Conservation (phyloP, 495 filamentous ascomycete genomes). For the Polyplosphaeria fusca region DNA sequence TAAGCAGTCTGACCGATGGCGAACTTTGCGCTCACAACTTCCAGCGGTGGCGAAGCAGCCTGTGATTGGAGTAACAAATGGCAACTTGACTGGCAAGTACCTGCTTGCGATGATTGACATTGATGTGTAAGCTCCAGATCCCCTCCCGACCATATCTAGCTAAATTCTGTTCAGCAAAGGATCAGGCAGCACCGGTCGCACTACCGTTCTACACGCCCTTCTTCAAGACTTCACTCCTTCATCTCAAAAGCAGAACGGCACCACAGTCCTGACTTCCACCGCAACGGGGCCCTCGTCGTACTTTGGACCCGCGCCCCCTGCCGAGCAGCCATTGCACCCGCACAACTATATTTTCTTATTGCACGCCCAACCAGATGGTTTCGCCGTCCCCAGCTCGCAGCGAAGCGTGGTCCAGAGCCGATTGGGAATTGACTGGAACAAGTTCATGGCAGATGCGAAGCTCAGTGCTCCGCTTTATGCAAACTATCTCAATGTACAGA, state of each 20-base stretch:
- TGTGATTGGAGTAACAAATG: conserved; percentile 43
- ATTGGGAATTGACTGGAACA: conserved; percentile 44
- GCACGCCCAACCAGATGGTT: conserved; percentile 44
- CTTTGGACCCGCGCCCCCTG: conserved; percentile 44
- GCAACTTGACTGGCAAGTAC: conserved; percentile 43
- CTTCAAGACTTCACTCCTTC: conserved; percentile 47
- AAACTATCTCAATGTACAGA: conserved; percentile 43
- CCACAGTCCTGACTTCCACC: conserved; percentile 41
- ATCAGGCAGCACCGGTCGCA: conserved; percentile 17
- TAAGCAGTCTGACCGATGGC: conserved; percentile 5
- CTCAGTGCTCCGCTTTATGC: conserved; percentile 43
- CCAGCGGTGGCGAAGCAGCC: conserved; percentile 42
- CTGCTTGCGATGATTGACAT: conserved; percentile 46
- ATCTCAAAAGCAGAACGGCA: conserved; percentile 35
- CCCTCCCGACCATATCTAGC: background rate
- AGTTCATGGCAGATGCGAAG: conserved; percentile 43
- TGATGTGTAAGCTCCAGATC: background rate
- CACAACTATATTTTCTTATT: conserved; percentile 49
- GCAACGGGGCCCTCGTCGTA: conserved; percentile 44
- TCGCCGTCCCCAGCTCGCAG: conserved; percentile 38
- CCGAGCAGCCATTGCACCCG: conserved; percentile 47
- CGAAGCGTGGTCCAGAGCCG: conserved; percentile 37
- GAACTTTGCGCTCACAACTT: background rate
- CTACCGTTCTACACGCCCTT: conserved; percentile 48
- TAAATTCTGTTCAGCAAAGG: background rate